Evolutionary conservation across 257 asterid genomes (phyloP).

Genomic region (Forsythia suspensa): DNA sequence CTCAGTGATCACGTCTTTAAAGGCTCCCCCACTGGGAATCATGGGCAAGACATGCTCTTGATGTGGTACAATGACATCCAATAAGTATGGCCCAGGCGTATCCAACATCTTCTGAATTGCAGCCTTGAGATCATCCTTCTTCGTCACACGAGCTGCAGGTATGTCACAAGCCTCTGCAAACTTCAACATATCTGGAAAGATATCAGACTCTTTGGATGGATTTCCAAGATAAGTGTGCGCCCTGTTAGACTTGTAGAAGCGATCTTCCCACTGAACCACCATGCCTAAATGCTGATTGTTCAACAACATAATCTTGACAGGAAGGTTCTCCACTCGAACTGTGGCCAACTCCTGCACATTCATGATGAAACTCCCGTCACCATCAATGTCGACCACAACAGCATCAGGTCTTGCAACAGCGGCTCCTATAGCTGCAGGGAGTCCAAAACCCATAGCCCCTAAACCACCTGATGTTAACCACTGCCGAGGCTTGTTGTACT

Average conservation of each 20-base stretch:
- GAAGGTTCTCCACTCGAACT: slow-evolving; percentile 15
- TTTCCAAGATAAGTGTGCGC: slow-evolving; percentile 28
- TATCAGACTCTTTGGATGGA: slow-evolving; percentile 10
- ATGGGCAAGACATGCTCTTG: slow-evolving; percentile 23
- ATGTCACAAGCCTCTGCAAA: slow-evolving; percentile 31
- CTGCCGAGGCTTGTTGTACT: slow-evolving; percentile 15
- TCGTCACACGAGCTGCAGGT: slow-evolving; percentile 22
- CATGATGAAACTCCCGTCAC: slow-evolving; percentile 30
- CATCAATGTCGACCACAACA: slow-evolving; percentile 28
- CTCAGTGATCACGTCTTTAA: slow-evolving; percentile 9
- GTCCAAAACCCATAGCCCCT: slow-evolving; percentile 21
- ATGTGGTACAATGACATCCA: slow-evolving; percentile 26
- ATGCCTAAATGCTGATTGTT: slow-evolving; percentile 34
- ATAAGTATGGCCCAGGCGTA: slow-evolving; percentile 25
- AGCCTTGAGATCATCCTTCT: background rate
- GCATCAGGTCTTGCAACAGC: slow-evolving; percentile 27
- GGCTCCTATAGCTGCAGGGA: slow-evolving; percentile 30
- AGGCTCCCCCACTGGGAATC: slow-evolving; percentile 8
- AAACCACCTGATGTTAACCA: slow-evolving; percentile 25
- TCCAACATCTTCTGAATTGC: slow-evolving; percentile 31
- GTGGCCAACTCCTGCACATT: slow-evolving; percentile 33
- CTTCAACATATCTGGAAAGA: slow-evolving; percentile 31
- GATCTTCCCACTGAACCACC: slow-evolving; percentile 31
- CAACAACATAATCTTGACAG: slow-evolving; percentile 25
- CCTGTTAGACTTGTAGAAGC: slow-evolving; percentile 17